Evolutionary conservation across 805 yeast species (phyloP).

Genomic region (Metschnikowia rubicola): DNA sequence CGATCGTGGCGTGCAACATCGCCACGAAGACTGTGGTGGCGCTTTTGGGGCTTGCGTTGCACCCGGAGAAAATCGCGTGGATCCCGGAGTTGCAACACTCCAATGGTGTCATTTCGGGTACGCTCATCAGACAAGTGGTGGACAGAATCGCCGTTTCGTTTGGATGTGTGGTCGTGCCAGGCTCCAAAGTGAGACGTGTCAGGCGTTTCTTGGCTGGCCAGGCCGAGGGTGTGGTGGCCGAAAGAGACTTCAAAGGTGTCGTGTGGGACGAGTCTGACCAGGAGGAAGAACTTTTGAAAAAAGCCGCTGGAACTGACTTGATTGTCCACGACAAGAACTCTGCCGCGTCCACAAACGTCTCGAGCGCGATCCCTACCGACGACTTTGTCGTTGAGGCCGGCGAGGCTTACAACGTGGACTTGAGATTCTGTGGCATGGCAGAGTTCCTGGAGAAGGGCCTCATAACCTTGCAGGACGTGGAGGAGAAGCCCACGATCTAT

Average conservation of each 20-base stretch:
- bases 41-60: slow-evolving; percentile 65
- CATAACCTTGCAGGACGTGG: slow-evolving; percentile 64
- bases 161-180: slow-evolving; percentile 85
- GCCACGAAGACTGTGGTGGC: slow-evolving; percentile 85
- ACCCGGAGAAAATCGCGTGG: slow-evolving; percentile 65
- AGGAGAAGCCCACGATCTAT: slow-evolving; percentile 67
- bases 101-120: slow-evolving; percentile 54
- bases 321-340: slow-evolving; percentile 13
- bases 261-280: slow-evolving; percentile 83
- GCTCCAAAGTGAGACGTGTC: slow-evolving; percentile 86
- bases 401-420: slow-evolving; percentile 82
- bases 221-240: slow-evolving; percentile 87
- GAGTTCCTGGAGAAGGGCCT: slow-evolving; percentile 59
- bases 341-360: slow-evolving; percentile 22
- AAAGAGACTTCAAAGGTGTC: slow-evolving; percentile 89
- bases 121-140: slow-evolving; percentile 66
- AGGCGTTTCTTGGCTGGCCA: slow-evolving; percentile 96
- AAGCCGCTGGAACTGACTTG: slow-evolving; percentile 19
- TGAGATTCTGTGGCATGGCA: slow-evolving; percentile 68
- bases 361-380: slow-evolving; percentile 67
- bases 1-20: slow-evolving; percentile 81
- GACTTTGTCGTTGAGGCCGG: slow-evolving; percentile 73
- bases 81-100: slow-evolving; percentile 23
- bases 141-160: slow-evolving; percentile 83
- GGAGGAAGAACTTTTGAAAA: slow-evolving; percentile 53